Base-by-base conservation (phyloP, 176 grass and related monocot genomes). In the Oryza brachyantha region DNA sequence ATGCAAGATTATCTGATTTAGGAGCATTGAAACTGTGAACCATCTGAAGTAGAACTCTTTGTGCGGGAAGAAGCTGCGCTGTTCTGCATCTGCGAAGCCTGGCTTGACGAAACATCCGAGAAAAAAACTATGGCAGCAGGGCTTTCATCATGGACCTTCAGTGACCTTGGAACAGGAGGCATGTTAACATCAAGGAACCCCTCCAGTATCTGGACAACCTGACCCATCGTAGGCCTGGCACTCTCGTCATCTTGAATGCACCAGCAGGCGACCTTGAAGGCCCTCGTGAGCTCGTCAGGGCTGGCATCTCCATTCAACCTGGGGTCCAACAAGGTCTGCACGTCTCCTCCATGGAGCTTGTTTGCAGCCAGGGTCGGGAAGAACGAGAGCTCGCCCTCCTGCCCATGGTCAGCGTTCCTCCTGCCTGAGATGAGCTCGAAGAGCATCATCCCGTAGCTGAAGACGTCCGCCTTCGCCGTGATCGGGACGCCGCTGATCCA, bases 191-290 rank as follows among this genome's bases (percentile, higher is more conserved):
- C 86, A 11, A 93, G 76, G 83, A 85, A 82, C 17, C 93, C 93
- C 76, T 97, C 91, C 8, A 97, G 73, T 29, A 93, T 89, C 85
- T 97, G 93, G 75, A 91, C 84, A 29, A 97, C 83, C 67, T 93
- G 91, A 1, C 91, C 93, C 35, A 64, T 93, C 21, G 91, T 89
- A 29, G 93, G 93, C 74, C 93, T 86, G 29, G 25, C 8, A 48
- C 42, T 91, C 83, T 97, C 93, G 13, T 91, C 93, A 62, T 97
- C 93, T 79, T 97, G 93, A 77, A 97, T 97, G 66, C 93, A 93
- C 93, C 93, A 97, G 42, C 86, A 97, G 35, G 93, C 93, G 26
- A 91, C 80, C 71, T 91, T 97, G 63, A 88, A 97, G 64, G 93
- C 88, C 67, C 78, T 93, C 61, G 79, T 87, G 31, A 97, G 37